A percentile compares a stretch with the other conserved stretches of the same genome.
Conservation (phyloP, 805 yeast species). For the Sporopachydermia quercuum region DNA sequence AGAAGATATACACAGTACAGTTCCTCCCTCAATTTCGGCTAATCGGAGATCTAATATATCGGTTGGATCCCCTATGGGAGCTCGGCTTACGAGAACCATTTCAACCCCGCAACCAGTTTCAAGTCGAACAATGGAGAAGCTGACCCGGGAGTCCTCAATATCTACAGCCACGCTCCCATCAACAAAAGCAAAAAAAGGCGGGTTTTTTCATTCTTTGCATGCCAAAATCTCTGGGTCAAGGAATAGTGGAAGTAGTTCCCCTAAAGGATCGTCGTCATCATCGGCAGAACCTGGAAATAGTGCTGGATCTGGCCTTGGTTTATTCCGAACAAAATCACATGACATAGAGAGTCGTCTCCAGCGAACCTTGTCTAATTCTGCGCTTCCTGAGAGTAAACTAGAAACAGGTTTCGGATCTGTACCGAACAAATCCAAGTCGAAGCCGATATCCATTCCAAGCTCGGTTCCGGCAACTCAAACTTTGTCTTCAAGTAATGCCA, state of each 20-base stretch:
- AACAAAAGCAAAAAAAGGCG: not conserved
- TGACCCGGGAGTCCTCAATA: no score
- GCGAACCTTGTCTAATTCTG: not conserved
- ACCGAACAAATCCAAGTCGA: no score
- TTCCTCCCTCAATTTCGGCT: not conserved
- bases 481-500: not conserved
- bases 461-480: no score
- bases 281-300: no score
- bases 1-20: not conserved
- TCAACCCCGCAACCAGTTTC: constrained; percentile 1
- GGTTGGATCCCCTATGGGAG: no score
- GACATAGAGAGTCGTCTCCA: not conserved
- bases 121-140: no score
- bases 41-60: no score
- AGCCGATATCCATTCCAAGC: no score
- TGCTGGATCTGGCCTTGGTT: no score
- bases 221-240: not conserved
- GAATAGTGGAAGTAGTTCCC: not conserved
- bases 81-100: not conserved
- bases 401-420: not conserved
- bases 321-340: no score
- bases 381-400: not conserved
- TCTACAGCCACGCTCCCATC: no score
- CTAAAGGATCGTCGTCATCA: not conserved
- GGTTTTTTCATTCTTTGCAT: not conserved